Evolutionary conservation across 2,329 filamentous ascomycete species (phyloP).

Genomic region (Sporothrix pallida): DNA sequence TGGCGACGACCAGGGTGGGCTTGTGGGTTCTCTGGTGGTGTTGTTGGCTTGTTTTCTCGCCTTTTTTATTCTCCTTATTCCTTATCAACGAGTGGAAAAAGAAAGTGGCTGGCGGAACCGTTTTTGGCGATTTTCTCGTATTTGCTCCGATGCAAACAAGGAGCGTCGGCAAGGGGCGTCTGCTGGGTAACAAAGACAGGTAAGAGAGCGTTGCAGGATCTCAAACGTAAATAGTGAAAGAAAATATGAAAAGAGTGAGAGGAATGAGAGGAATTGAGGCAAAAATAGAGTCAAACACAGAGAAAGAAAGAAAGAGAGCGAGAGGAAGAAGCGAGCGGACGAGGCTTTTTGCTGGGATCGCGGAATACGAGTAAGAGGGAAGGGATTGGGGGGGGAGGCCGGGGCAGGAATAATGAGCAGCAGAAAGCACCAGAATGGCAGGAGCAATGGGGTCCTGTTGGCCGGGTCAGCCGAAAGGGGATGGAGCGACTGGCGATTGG

Average conservation of each 20-base stretch:
- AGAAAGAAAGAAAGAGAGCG: background rate
- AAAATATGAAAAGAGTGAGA: constrained; percentile 45
- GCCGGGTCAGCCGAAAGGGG: constrained; percentile 20
- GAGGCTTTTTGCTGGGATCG: constrained; percentile 16
- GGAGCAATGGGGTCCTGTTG: background rate
- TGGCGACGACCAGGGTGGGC: background rate
- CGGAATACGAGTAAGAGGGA: background rate
- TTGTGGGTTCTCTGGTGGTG: background rate
- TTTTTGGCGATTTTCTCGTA: constrained; percentile 26
- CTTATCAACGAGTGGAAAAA: constrained; percentile 16
- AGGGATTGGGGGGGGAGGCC: background rate
- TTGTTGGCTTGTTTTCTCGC: background rate
- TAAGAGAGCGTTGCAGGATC: background rate
- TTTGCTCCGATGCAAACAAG: constrained; percentile 27
- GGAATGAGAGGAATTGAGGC: constrained; percentile 2
- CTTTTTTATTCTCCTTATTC: background rate
- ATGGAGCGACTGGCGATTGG: constrained; percentile 7
- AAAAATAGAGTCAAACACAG: constrained; percentile 9
- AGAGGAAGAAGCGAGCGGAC: background rate
- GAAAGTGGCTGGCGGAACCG: constrained; percentile 27
- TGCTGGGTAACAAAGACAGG: background rate
- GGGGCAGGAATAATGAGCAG: background rate
- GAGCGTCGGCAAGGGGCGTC: background rate
- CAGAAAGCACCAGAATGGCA: background rate
- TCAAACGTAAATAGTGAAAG: background rate